Percentiles rank a stretch among this genome's conserved stretches.
Evolutionary conservation across 2,329 filamentous ascomycete species (phyloP).

Genomic region (Dactylellina drechsleri): DNA sequence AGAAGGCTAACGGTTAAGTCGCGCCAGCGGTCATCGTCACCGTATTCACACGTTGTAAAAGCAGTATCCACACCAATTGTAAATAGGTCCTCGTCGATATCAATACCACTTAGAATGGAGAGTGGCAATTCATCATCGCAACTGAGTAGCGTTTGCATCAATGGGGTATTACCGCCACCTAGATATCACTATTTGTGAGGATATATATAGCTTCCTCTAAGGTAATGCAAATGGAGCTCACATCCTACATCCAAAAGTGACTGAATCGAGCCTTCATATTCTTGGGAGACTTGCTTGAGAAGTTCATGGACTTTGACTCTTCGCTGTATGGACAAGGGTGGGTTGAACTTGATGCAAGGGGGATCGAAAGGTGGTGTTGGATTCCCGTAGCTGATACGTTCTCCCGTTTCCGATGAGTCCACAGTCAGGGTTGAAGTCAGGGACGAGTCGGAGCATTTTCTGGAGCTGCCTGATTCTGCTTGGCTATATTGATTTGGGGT

Average conservation of each 20-base stretch:
- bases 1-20: slow-evolving; percentile 56
- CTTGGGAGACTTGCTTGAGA: slow-evolving; percentile 31
- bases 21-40: slow-evolving; percentile 56
- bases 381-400: slow-evolving; percentile 14
- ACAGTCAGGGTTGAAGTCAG: too few species aligned
- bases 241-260: slow-evolving; percentile 58
- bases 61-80: slow-evolving; percentile 48
- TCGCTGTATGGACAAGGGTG: slow-evolving; percentile 57
- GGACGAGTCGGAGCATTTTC: too few species aligned
- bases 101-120: slow-evolving; percentile 56
- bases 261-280: slow-evolving; percentile 51
- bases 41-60: slow-evolving; percentile 49
- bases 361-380: slow-evolving; percentile 34
- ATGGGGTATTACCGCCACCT: slow-evolving; percentile 55
- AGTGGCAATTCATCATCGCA: slow-evolving; percentile 57
- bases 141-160: slow-evolving; percentile 56
- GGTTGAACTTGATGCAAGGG: slow-evolving; percentile 56
- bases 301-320: slow-evolving; percentile 53
- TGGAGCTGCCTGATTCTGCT: neutral
- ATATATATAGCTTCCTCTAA: neutral
- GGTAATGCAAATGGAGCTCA: slow-evolving; percentile 2
- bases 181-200: neutral
- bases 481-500: slow-evolving; percentile 1
- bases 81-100: slow-evolving; percentile 56
- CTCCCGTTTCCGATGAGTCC: too few species aligned